These are phyloP conservation scores for Pichia sp. DNA, from an alignment of 1,139 yeast genomes.

Conservation along the genomic window DNA sequence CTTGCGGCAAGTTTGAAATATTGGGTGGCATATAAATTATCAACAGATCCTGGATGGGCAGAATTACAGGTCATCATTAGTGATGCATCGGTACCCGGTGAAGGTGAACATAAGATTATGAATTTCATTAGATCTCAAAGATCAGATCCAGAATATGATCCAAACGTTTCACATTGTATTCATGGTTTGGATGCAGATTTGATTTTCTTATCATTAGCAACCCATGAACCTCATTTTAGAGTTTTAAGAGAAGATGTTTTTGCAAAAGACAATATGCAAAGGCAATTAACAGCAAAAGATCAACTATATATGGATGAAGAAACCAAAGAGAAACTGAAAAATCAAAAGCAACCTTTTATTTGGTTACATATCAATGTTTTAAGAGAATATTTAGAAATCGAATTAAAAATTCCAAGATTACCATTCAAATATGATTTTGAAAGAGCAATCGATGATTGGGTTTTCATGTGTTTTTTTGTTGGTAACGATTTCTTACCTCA, in stretches of 20 bases:
- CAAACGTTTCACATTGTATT: conserved; percentile 88
- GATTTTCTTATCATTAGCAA: conserved; percentile 89
- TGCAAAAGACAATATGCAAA: conserved; percentile 61
- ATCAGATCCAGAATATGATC: conserved; percentile 77
- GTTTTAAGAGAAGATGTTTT: conserved; percentile 95
- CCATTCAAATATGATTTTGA: conserved; percentile 81
- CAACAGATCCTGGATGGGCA: conserved; percentile 89
- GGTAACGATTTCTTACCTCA: conserved; percentile 99
- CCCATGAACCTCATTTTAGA: conserved; percentile 95
- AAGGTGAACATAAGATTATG: conserved; percentile 98
- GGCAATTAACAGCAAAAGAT: conserved; percentile 44
- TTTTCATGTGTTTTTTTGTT: conserved; percentile 96
- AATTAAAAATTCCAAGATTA: conserved; percentile 62
- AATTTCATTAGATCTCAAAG: conserved; percentile 82
- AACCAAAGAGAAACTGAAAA: conserved; percentile 50
- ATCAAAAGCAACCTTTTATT: conserved; percentile 75
- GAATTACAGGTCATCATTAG: conserved; percentile 76
- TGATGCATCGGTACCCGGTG: conserved; percentile 98
- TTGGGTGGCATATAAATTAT: conserved; percentile 83
- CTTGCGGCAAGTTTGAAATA: conserved; percentile 77
- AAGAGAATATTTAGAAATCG: conserved; percentile 83
- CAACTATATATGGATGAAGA: conserved; percentile 55
- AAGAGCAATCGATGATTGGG: conserved; percentile 98
- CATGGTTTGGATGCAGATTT: conserved; percentile 98
- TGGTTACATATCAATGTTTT: conserved; percentile 90